Base-by-base conservation (phyloP, 148 eudicot species). In the Mesembryanthemum crystallinum region DNA sequence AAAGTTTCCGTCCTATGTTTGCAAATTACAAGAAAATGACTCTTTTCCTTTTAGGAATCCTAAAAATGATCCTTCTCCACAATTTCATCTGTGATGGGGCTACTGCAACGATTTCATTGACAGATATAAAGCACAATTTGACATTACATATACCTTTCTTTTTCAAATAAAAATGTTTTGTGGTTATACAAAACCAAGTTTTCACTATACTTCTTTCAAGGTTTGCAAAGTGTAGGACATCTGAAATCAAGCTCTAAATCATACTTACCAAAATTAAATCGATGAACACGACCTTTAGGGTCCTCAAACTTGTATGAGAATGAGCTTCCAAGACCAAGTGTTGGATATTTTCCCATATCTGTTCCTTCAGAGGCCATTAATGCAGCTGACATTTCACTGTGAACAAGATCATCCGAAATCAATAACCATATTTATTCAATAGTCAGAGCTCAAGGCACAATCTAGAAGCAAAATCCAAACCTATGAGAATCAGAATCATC, bases 401-500 rank as follows among this genome's bases (percentile, higher is more conserved):
- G 71, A 32, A 39, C 28, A 75, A 62, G 8, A 73, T 57, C 74
- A 51, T 37, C 54, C 58, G 17, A 67, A 65, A 68, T 58, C n/a
- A 77, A 59, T 54, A 60, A 35, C 42, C 78, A 76, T n/a, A 24
- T 70, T 9, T 8, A 54, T 49, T 20, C 25, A 47, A 63, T 33
- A 71, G 47, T 45, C 62, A 57, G 61, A 39, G 23, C 35, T 21
- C 35, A 67, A 58, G 51, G 64, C 42, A 71, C 65, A 32, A 74
- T 66, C 61, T 55, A 62, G 54, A 64, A 78, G 62, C 25, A 76
- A 69, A 70, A 73, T 8, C 37, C 39, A 66, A 73, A 91, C 98
- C 98, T 93, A 7, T 87, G 94, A 76, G 91, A 81, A 71, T 94
- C 98, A 68, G 83, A 92, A 76, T 94, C 97, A 83, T 94, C 98